Conservation (phyloP, 176 grass and related monocot species). For the Metroxylon sagu region DNA sequence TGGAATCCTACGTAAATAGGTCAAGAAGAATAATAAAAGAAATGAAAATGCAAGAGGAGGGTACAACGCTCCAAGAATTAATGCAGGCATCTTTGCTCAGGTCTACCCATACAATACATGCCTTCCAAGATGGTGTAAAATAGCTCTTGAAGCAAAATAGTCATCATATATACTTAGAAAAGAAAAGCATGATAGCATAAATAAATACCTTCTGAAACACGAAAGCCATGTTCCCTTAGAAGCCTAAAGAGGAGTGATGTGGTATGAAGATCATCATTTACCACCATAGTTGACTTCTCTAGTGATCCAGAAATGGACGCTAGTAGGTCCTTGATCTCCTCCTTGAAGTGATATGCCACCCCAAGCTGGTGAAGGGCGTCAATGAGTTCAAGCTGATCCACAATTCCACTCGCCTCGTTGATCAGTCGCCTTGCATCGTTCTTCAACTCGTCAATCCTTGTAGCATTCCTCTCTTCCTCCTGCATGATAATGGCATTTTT, state of each 20-base stretch:
- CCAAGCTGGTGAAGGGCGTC: constrained; percentile 34
- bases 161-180: no score
- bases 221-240: constrained; percentile 25
- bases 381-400: constrained; percentile 10
- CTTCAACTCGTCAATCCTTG: constrained; percentile 1
- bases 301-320: constrained; percentile 1
- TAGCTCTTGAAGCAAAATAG: no score
- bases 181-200: no score
- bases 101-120: no score
- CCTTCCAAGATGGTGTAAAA: no score
- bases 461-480: no score
- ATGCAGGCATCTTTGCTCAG: background rate
- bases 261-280: constrained; percentile 17
- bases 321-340: constrained; percentile 19
- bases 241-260: constrained; percentile 31
- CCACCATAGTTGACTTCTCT: background rate
- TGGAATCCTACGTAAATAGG: no score
- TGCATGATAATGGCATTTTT: no score
- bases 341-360: constrained; percentile 36
- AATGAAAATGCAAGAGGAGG: no score
- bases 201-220: constrained; percentile 30
- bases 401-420: background rate
- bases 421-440: constrained; percentile 13
- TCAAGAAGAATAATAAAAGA: no score
- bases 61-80: constrained; percentile 1